phyloP scores from a whole-genome alignment of 257 asterid species.

The Penstemon eatonii region DNA sequence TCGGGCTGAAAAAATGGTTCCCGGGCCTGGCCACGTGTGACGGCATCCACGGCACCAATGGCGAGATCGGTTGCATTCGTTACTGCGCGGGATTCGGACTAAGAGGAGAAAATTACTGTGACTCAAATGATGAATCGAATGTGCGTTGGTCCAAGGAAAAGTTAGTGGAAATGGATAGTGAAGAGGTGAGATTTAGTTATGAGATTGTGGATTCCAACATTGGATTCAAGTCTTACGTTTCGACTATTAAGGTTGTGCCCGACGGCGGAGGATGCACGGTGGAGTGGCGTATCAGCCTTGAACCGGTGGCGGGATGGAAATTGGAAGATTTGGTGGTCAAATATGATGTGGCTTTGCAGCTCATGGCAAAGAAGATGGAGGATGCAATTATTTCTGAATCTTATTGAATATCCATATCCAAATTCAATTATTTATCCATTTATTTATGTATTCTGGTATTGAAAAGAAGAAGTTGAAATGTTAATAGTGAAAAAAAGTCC shows the following conservation, averaged over 20 bases:
- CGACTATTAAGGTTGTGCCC: constrained; percentile 49
- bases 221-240: constrained; percentile 58
- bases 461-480: too few species aligned
- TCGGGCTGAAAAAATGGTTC: constrained; percentile 70
- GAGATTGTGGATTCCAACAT: constrained; percentile 65
- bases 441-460: too few species aligned
- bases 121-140: neutral
- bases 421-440: too few species aligned
- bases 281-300: constrained; percentile 65
- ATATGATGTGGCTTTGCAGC: constrained; percentile 46
- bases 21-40: constrained; percentile 57
- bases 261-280: constrained; percentile 35
- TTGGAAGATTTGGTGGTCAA: constrained; percentile 53
- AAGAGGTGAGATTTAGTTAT: constrained; percentile 42
- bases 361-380: constrained; percentile 68
- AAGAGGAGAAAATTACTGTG: constrained; percentile 11
- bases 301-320: constrained; percentile 60
- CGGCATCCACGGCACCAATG: constrained; percentile 65
- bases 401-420: neutral
- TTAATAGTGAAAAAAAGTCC: too few species aligned
- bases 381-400: constrained; percentile 25
- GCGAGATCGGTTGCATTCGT: constrained; percentile 67
- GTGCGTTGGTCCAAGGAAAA: constrained; percentile 60
- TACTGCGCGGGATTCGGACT: constrained; percentile 60
- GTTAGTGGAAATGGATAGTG: constrained; percentile 36